Conservation (phyloP, 2,329 filamentous ascomycete genomes). For the Tolypocladium guangdongense region DNA sequence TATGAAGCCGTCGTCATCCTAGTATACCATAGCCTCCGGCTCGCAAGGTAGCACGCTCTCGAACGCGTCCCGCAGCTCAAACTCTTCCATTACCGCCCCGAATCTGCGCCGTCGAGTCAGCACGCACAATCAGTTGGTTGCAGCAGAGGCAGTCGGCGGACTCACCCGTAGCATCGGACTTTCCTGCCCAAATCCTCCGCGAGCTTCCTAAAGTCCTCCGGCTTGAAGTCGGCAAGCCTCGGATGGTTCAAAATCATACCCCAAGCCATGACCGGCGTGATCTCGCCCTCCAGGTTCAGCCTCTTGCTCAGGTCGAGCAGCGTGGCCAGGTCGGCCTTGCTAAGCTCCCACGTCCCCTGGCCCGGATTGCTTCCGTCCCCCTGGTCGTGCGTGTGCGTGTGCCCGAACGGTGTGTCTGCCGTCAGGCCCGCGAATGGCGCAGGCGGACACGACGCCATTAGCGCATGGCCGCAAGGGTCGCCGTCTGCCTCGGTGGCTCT, state of each 20-base stretch:
- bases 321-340: slow-evolving; percentile 65
- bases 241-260: slow-evolving; percentile 67
- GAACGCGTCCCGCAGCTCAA: slow-evolving; percentile 67
- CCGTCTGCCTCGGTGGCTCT: slow-evolving; percentile 46
- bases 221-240: slow-evolving; percentile 52
- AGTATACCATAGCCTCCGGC: slow-evolving; percentile 4
- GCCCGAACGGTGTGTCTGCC: slow-evolving; percentile 42
- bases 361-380: slow-evolving; percentile 24
- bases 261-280: slow-evolving; percentile 94
- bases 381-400: slow-evolving; percentile 24
- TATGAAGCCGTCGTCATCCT: not conserved
- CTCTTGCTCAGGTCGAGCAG: slow-evolving; percentile 75
- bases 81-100: slow-evolving; percentile 53
- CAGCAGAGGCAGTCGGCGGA: slow-evolving; percentile 12
- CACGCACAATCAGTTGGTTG: not conserved
- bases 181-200: slow-evolving; percentile 67
- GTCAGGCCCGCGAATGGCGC: slow-evolving; percentile 42
- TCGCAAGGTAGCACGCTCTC: slow-evolving; percentile 40
- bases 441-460: slow-evolving; percentile 88
- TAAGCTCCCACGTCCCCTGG: slow-evolving; percentile 70
- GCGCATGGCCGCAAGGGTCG: slow-evolving; percentile 73
- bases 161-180: slow-evolving; percentile 85
- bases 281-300: slow-evolving; percentile 76
- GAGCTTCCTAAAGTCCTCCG: slow-evolving; percentile 59
- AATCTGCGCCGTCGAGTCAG: slow-evolving; percentile 30